phyloP scores from a whole-genome alignment of 345 rosid genomes.

The Rhodamnia argentea region DNA sequence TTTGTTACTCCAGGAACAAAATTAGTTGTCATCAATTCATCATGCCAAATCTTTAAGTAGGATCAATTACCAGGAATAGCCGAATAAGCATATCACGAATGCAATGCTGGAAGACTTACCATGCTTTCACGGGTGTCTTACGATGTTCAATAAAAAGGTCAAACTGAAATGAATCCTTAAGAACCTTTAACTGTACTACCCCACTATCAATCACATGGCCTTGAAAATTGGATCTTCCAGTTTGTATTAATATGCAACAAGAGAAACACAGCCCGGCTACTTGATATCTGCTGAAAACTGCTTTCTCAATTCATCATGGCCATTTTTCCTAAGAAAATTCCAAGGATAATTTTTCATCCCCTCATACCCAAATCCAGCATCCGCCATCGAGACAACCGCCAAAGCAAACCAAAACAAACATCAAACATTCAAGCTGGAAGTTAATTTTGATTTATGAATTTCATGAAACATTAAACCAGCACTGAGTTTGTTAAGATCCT shows the following conservation, averaged over 20 bases:
- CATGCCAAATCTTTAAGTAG: background rate
- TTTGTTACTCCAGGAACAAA: background rate
- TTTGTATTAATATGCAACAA: background rate
- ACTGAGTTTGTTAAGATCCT: background rate
- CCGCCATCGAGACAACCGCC: background rate
- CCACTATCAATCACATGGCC: background rate
- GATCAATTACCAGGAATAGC: background rate
- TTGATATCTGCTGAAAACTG: background rate
- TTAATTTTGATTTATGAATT: background rate
- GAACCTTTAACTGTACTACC: background rate
- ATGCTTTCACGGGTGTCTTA: background rate
- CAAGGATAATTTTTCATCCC: background rate
- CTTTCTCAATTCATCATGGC: background rate
- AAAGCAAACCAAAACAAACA: background rate
- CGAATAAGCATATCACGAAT: background rate
- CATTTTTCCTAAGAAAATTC: background rate
- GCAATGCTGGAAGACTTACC: background rate
- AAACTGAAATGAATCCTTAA: background rate
- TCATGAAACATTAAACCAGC: background rate
- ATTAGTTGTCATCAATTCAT: background rate
- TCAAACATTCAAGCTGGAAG: background rate
- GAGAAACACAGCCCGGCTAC: background rate
- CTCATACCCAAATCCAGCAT: background rate
- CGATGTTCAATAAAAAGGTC: background rate
- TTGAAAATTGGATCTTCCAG: background rate